phyloP scores from a whole-genome alignment of 164 flowering plant species.

The Vitis cinerea region DNA sequence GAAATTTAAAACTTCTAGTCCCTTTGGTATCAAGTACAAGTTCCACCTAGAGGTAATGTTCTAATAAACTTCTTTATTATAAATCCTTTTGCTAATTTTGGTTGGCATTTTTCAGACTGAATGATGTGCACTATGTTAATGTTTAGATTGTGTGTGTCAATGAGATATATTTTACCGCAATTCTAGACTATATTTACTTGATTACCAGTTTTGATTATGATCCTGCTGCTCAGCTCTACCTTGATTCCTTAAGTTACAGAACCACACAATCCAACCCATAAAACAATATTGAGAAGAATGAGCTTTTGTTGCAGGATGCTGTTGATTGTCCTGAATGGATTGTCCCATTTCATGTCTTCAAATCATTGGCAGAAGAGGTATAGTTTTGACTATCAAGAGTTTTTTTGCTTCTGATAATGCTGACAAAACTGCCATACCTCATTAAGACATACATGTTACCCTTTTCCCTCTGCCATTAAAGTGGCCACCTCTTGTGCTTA shows the following conservation, averaged over 20 bases:
- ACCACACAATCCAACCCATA: no score
- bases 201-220: neutral
- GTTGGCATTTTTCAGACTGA: neutral
- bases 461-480: neutral
- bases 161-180: no score
- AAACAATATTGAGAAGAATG: no score
- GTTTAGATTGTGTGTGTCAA: neutral
- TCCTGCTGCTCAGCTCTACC: no score
- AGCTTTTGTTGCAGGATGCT: constrained; percentile 62
- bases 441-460: neutral
- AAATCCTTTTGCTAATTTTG: no score
- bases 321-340: constrained; percentile 99
- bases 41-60: constrained; percentile 87
- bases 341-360: constrained; percentile 87
- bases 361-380: constrained; percentile 92
- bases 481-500: neutral
- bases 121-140: neutral
- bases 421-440: neutral
- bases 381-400: neutral
- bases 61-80: neutral
- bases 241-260: no score
- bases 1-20: constrained; percentile 82
- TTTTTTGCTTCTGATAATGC: neutral
- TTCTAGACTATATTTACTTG: neutral
- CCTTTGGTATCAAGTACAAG: constrained; percentile 89